A percentile compares a stretch with the other conserved stretches of the same genome.
Evolutionary conservation across 305 asterid genomes (phyloP).

Genomic region (Rubia tinctorum): DNA sequence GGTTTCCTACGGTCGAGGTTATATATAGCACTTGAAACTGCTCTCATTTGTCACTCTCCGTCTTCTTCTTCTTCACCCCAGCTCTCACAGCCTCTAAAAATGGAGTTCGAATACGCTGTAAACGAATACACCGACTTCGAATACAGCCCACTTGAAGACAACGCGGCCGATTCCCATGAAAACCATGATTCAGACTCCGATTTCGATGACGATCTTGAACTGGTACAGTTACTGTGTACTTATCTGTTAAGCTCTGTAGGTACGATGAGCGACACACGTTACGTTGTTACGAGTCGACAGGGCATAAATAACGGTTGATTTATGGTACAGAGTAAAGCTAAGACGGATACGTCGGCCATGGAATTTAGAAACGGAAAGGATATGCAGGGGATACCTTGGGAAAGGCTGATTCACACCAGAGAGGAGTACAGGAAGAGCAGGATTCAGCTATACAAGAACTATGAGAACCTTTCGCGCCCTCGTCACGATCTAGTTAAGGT

Average conservation of each 20-base stretch:
- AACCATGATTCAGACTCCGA: conserved; percentile 54
- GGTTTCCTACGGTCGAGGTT: background rate
- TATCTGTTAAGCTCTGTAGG: background rate
- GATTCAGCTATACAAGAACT: conserved; percentile 77
- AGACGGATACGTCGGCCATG: conserved; percentile 69
- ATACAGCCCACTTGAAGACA: conserved; percentile 26
- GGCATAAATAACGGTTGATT: background rate
- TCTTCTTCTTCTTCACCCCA: background rate
- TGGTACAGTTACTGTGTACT: conserved; percentile 27
- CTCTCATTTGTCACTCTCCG: background rate
- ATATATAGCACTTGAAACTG: background rate
- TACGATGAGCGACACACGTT: background rate
- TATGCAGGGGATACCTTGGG: conserved; percentile 98
- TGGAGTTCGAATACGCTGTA: conserved; percentile 43
- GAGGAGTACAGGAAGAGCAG: conserved; percentile 70
- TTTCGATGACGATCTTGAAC: conserved; percentile 62
- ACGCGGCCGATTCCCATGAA: conserved; percentile 21
- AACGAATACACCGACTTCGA: conserved; percentile 50
- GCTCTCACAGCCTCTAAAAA: conserved; percentile 38
- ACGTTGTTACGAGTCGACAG: background rate
- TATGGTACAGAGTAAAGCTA: conserved; percentile 39
- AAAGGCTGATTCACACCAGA: conserved; percentile 70
- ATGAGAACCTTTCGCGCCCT: conserved; percentile 53
- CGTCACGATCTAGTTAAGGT: conserved; percentile 68
- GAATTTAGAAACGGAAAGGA: conserved; percentile 89